A percentile compares a stretch with the other conserved stretches of the same genome.
These are phyloP conservation scores for Penicillium goetzii DNA, from an alignment of 495 filamentous ascomycete genomes.

Conservation along the genomic window DNA sequence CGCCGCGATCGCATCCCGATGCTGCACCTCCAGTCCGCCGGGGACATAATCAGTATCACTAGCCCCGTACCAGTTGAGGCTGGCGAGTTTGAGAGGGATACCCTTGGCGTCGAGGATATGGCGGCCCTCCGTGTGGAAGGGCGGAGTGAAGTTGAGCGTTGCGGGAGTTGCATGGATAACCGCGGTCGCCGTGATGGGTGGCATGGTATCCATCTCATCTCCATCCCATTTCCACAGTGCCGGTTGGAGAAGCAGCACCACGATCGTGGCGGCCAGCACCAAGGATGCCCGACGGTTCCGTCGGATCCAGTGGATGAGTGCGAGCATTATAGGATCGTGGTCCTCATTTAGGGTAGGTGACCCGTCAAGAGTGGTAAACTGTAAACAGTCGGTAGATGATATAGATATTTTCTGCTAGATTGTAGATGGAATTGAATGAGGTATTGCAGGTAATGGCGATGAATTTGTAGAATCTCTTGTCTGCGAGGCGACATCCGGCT, in stretches of 20 bases:
- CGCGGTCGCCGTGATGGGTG: background rate
- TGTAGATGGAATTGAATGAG: background rate
- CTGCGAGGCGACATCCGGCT: conserved; percentile 8
- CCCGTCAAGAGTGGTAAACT: background rate
- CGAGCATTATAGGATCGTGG: background rate
- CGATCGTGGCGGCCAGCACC: background rate
- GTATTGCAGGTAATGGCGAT: background rate
- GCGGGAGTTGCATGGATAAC: background rate
- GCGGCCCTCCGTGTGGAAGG: conserved; percentile 56
- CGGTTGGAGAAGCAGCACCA: background rate
- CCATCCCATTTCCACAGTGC: background rate
- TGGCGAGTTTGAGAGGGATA: conserved; percentile 56
- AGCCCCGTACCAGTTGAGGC: conserved; percentile 67
- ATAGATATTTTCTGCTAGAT: background rate
- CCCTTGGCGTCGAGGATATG: conserved; percentile 58
- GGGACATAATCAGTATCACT: conserved; percentile 64
- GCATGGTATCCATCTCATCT: background rate
- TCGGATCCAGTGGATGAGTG: conserved; percentile 12
- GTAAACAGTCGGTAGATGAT: background rate
- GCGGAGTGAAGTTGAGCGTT: conserved; percentile 37
- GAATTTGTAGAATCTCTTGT: background rate
- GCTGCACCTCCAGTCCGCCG: conserved; percentile 59
- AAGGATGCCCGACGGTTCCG: conserved; percentile 2
- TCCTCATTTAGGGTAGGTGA: background rate
- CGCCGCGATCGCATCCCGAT: conserved; percentile 56